These are phyloP conservation scores for Ustilago cynodontis DNA, from an alignment of 1,284 basidiomycete genomes.

Conservation along the genomic window DNA sequence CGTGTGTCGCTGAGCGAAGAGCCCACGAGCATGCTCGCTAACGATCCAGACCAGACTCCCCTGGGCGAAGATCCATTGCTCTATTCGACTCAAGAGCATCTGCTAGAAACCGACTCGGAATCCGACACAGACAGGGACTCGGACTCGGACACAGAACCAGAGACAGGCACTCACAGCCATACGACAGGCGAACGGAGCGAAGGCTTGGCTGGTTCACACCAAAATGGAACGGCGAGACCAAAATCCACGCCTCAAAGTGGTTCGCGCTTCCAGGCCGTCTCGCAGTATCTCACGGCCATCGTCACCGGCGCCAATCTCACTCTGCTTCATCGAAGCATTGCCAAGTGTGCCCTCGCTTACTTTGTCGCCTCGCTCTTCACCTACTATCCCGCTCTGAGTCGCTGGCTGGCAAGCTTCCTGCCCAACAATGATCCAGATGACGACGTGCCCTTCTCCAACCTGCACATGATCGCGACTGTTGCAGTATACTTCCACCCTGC, in stretches of 20 bases:
- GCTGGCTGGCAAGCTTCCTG: constrained; percentile 56
- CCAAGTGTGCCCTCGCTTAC: constrained; percentile 93
- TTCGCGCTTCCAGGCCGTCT: not conserved
- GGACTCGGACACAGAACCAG: constrained; percentile 27
- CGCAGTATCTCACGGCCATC: constrained; percentile 78
- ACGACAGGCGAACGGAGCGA: not conserved
- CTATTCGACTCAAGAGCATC: constrained; percentile 46
- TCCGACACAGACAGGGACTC: constrained; percentile 31
- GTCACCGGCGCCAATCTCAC: constrained; percentile 63
- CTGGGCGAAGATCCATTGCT: constrained; percentile 58
- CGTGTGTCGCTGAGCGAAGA: constrained; percentile 48
- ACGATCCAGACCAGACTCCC: constrained; percentile 56
- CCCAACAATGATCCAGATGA: constrained; percentile 61
- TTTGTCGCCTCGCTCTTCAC: constrained; percentile 92
- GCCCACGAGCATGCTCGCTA: constrained; percentile 46
- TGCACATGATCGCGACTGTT: constrained; percentile 93
- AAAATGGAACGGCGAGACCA: not conserved
- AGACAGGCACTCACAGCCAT: not conserved
- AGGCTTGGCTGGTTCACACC: not conserved
- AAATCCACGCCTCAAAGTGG: not conserved
- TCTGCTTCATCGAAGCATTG: constrained; percentile 78
- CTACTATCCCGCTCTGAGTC: constrained; percentile 76
- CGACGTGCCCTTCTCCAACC: constrained; percentile 72
- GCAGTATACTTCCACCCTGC: constrained; percentile 74
- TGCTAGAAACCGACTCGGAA: constrained; percentile 49